Percentiles rank a stretch among this genome's conserved stretches.
Evolutionary conservation across 805 yeast genomes (phyloP).

Genomic region (Wickerhamiella alocasiicola): DNA sequence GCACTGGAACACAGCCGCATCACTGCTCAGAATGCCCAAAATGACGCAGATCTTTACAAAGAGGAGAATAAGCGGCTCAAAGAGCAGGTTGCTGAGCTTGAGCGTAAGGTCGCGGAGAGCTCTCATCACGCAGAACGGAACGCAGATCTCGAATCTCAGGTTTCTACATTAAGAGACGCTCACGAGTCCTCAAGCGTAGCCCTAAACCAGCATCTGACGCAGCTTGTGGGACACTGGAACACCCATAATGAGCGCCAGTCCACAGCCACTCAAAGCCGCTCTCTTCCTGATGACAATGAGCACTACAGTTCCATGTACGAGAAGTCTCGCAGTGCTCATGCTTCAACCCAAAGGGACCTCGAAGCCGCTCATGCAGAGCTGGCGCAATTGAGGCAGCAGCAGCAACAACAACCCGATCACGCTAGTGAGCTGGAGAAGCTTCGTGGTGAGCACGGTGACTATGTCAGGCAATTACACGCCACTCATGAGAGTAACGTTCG

Average conservation of each 20-base stretch:
- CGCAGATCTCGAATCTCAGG: neutral
- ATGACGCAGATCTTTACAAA: slow-evolving; percentile 9
- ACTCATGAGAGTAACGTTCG: neutral
- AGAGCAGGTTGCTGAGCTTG: slow-evolving; percentile 15
- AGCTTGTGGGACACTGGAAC: slow-evolving; percentile 15
- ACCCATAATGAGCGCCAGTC: slow-evolving; percentile 7
- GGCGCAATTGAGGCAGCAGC: slow-evolving; percentile 17
- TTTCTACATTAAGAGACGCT: slow-evolving; percentile 2
- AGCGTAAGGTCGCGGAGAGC: slow-evolving; percentile 16
- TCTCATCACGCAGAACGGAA: slow-evolving; percentile 15
- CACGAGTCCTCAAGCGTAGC: slow-evolving; percentile 3
- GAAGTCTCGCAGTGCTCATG: slow-evolving; percentile 24
- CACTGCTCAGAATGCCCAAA: slow-evolving; percentile 13
- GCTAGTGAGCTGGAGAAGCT: slow-evolving; percentile 1
- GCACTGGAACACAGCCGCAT: slow-evolving; percentile 17
- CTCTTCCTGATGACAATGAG: neutral
- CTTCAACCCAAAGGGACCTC: slow-evolving; percentile 24
- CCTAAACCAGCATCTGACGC: slow-evolving; percentile 13
- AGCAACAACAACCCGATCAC: slow-evolving; percentile 15
- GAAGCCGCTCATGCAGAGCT: slow-evolving; percentile 22
- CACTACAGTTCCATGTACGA: slow-evolving; percentile 20
- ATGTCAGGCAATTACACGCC: slow-evolving; percentile 28
- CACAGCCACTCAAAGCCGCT: neutral
- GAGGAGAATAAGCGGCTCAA: slow-evolving; percentile 18
- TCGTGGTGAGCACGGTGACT: slow-evolving; percentile 20